Conservation (phyloP, 208 protist species). For the Trypanosoma platydactyli region DNA sequence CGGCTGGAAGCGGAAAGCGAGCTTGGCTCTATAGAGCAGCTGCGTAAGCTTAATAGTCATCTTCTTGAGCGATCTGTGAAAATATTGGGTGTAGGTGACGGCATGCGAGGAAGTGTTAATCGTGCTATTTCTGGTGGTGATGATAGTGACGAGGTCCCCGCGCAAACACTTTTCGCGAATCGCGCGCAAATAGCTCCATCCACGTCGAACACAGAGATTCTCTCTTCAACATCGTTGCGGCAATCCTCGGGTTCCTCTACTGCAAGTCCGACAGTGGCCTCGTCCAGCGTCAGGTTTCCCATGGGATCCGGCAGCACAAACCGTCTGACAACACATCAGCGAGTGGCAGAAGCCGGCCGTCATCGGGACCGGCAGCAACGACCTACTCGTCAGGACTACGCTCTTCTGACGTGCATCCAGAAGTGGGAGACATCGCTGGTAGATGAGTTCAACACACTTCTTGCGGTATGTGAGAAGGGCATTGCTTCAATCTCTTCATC, state of each 20-base stretch:
- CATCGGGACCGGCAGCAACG: slow-evolving; percentile 22
- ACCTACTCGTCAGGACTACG: slow-evolving; percentile 23
- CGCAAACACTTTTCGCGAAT: not conserved
- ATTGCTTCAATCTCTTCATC: not conserved
- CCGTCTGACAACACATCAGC: not conserved
- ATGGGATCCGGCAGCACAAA: not conserved
- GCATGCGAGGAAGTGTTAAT: slow-evolving; percentile 19
- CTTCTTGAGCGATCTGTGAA: slow-evolving; percentile 42
- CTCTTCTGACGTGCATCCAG: slow-evolving; percentile 53
- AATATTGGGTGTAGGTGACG: slow-evolving; percentile 33
- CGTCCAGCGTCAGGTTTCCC: not conserved
- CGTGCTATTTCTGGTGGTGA: not conserved
- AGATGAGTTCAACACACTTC: slow-evolving; percentile 6
- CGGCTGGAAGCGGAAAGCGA: slow-evolving; percentile 32
- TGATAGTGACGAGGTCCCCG: not conserved
- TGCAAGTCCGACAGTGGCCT: not conserved
- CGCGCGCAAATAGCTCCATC: not conserved
- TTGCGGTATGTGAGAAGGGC: slow-evolving; percentile 5
- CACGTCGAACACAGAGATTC: slow-evolving; percentile 7
- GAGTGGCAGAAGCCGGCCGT: not conserved
- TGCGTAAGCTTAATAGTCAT: slow-evolving; percentile 36
- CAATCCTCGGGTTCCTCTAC: slow-evolving; percentile 7
- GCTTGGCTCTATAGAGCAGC: slow-evolving; percentile 27
- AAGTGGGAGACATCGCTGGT: slow-evolving; percentile 44
- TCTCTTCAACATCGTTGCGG: not conserved